These are phyloP conservation scores for Ophiognomonia clavigignenti-juglandacearum DNA, from an alignment of 2,329 filamentous ascomycete species.

Conservation along the genomic window DNA sequence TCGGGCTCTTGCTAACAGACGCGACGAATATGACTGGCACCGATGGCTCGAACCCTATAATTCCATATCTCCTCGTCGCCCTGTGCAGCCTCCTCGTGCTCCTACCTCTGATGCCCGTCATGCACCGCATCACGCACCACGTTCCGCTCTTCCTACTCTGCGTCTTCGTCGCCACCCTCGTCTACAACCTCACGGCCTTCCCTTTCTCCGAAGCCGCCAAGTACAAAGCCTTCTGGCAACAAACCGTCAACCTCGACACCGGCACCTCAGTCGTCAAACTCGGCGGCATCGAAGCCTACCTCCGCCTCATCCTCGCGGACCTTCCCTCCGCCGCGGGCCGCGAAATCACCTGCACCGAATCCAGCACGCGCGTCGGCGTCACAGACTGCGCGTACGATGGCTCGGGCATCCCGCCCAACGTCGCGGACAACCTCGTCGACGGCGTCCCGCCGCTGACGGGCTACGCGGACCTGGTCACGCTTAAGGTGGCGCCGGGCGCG, in stretches of 20 bases:
- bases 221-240: conserved; percentile 83
- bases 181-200: conserved; percentile 84
- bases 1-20: conserved; percentile 67
- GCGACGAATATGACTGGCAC: conserved; percentile 75
- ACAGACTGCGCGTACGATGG: conserved; percentile 68
- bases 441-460: conserved; percentile 35
- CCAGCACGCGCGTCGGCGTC: conserved; percentile 42
- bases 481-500: conserved; percentile 48
- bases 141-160: conserved; percentile 71
- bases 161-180: conserved; percentile 68
- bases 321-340: conserved; percentile 68
- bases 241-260: conserved; percentile 71
- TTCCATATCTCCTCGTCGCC: conserved; percentile 68
- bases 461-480: conserved; percentile 58
- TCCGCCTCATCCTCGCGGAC: conserved; percentile 60
- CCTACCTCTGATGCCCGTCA: conserved; percentile 73
- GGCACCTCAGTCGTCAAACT: conserved; percentile 67
- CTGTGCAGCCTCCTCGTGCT: conserved; percentile 66
- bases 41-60: conserved; percentile 70
- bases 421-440: conserved; percentile 44
- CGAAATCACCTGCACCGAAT: conserved; percentile 46
- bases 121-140: conserved; percentile 82
- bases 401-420: conserved; percentile 52
- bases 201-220: conserved; percentile 78
- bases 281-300: conserved; percentile 61